Conservation (phyloP, 352 stramenopile genomes). For the Phytopythium kandeliae region DNA sequence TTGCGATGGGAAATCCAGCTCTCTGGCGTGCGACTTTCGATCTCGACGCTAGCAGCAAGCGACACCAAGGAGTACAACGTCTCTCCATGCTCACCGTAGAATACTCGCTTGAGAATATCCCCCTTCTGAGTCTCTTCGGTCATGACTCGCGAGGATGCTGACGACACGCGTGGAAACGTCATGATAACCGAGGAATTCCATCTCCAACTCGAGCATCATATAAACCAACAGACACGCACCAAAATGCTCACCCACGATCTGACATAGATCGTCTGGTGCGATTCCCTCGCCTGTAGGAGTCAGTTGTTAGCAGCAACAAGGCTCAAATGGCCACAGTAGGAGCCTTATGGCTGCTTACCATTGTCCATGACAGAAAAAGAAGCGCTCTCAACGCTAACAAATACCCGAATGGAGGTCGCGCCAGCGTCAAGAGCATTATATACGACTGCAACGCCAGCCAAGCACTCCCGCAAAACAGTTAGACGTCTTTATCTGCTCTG, state of each 20-base stretch:
- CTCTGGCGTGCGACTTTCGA: constrained; percentile 51
- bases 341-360: constrained; percentile 20
- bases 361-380: constrained; percentile 70
- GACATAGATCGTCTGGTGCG: constrained; percentile 33
- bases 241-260: constrained; percentile 36
- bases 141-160: constrained; percentile 33
- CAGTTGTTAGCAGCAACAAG: no score
- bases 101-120: not conserved
- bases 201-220: not conserved
- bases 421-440: constrained; percentile 72
- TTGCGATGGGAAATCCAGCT: constrained; percentile 67
- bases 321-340: not conserved
- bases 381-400: constrained; percentile 29
- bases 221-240: constrained; percentile 16
- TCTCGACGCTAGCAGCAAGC: constrained; percentile 39
- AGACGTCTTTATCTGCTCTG: no score
- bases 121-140: not conserved
- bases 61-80: constrained; percentile 43
- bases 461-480: not conserved
- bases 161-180: no score
- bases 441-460: constrained; percentile 27
- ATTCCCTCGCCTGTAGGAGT: constrained; percentile 52
- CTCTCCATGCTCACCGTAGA: constrained; percentile 43
- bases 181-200: not conserved
- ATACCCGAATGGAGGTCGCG: constrained; percentile 38